Base-by-base conservation (phyloP, 2,329 filamentous ascomycete species). In the Fusarium sterilihyphosum region DNA sequence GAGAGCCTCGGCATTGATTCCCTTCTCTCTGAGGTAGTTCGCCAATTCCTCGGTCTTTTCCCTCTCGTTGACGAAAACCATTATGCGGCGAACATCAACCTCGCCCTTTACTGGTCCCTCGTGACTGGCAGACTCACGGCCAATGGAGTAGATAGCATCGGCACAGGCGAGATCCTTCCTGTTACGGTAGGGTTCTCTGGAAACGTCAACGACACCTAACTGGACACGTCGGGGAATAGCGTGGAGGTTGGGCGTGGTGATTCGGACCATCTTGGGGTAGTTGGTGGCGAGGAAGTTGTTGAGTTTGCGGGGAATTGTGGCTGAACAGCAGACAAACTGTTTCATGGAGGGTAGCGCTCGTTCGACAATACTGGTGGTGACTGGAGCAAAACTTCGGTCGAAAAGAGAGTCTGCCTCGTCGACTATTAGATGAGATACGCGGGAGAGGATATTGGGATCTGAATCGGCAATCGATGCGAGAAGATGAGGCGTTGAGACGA, bases 401-500 rank as follows among this genome's bases (percentile, higher is more conserved):
- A 99, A 90, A 16, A 99, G 90, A 8, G 95, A 98, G 83, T 99
- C 96, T 3, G 97, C 97, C 85, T 99, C 97, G 81, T 99, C 97
- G 56, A 98, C 88, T 67, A 99, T 89, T 17, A 99, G 88, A 80
- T 98, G 94, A 4, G 90, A 92, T 67, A 98, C 95, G 18, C 94
- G 92, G n/a, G 94, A 95, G 41, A 99, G 90, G 70, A 99, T 92
- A 78, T 98, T 96, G 17, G 96, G 96, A 75, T 98, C 95, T 26
- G 91, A 92, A 74, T 97, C 91, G 18, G 94, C 94, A 79, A 99
- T 96, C 70, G 94, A 95, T 64, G 93, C 89, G 44, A 99, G 89
- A 17, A 99, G 88, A 80, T 98, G 95, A 9, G 96, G 97, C 0
- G 96, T 99, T 22, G 94, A 88, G 67, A 98, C 88, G 14, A 98